These are phyloP conservation scores for Rhododendron mucronatum DNA, from an alignment of 148 eudicot genomes.

Conservation along the genomic window DNA sequence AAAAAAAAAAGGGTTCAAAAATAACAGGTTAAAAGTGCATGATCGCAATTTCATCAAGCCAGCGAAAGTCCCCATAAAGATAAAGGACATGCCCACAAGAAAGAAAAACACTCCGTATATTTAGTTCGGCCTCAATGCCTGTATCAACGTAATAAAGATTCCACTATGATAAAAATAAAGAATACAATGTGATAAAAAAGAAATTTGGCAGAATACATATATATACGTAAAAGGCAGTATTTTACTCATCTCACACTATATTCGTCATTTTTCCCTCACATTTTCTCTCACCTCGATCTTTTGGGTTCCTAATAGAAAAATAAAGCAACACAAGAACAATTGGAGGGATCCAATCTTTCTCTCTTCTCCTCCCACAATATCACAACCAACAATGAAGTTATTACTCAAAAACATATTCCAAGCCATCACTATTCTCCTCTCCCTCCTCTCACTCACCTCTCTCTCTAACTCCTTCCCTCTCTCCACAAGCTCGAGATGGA, in stretches of 20 bases:
- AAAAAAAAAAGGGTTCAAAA: too few species aligned
- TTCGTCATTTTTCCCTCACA: neutral
- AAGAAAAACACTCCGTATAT: neutral
- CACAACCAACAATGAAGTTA: neutral
- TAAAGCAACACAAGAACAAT: neutral
- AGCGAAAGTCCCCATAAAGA: neutral
- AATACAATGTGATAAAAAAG: too few species aligned
- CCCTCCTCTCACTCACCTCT: neutral
- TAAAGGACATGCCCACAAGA: neutral
- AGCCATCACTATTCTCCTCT: neutral
- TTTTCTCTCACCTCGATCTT: neutral
- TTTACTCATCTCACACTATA: neutral
- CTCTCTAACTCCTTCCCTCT: conserved; percentile 22
- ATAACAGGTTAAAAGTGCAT: too few species aligned
- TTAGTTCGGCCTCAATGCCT: neutral
- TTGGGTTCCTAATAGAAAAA: neutral
- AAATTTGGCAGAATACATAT: neutral
- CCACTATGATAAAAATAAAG: neutral
- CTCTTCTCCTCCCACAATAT: neutral
- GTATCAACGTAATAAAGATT: neutral
- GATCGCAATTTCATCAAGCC: neutral
- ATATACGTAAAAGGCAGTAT: neutral
- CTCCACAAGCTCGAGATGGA: conserved; percentile 39
- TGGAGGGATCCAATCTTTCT: neutral
- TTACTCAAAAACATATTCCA: neutral